Evolutionary conservation across 805 yeast species (phyloP).

Genomic region (Lipomyces kockii): DNA sequence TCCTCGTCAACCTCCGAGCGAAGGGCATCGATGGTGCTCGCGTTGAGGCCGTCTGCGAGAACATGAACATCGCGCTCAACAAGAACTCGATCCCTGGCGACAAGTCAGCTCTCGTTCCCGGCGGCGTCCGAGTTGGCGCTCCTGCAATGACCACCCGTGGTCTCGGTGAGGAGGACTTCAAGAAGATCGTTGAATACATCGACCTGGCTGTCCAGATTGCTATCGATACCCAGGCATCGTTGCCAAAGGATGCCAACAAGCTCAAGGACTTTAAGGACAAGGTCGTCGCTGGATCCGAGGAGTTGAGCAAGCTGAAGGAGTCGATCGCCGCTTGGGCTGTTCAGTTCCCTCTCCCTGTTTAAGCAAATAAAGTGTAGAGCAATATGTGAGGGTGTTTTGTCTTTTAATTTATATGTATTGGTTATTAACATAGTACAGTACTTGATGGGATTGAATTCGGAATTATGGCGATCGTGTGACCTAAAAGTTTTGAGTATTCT

Average conservation of each 20-base stretch:
- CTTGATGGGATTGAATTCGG: background rate
- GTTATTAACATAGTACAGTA: background rate
- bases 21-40: constrained; percentile 96
- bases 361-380: constrained; percentile 6
- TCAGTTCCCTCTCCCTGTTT: constrained; percentile 50
- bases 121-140: constrained; percentile 96
- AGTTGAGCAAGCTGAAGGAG: constrained; percentile 65
- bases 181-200: constrained; percentile 76
- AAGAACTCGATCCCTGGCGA: constrained; percentile 99
- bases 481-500: background rate
- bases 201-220: constrained; percentile 80
- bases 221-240: constrained; percentile 64
- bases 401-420: background rate
- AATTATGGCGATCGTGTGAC: background rate
- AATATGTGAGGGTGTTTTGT: background rate
- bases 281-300: constrained; percentile 72
- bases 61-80: constrained; percentile 92
- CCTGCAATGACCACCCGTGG: constrained; percentile 99
- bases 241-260: constrained; percentile 92
- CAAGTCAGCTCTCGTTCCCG: constrained; percentile 93
- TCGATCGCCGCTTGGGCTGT: constrained; percentile 89
- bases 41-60: constrained; percentile 92
- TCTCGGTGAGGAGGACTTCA: constrained; percentile 83
- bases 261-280: constrained; percentile 93
- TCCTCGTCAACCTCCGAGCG: constrained; percentile 83